These are phyloP conservation scores for Arabis alpina DNA, from an alignment of 345 rosid species.

Conservation along the genomic window DNA sequence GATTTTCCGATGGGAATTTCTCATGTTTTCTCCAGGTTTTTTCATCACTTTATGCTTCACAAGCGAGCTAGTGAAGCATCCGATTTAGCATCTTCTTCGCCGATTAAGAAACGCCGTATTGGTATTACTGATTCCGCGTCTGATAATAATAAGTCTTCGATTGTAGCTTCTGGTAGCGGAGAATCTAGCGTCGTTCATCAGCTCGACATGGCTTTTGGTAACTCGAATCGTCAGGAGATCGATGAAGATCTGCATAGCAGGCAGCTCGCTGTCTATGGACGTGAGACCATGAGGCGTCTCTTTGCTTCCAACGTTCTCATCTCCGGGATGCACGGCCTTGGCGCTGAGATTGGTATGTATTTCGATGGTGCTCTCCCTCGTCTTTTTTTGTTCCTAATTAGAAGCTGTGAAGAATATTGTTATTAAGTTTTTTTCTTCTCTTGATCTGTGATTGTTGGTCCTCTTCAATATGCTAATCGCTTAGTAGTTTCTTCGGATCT, in stretches of 20 bases:
- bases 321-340: constrained; percentile 95
- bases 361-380: not conserved
- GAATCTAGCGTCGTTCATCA: constrained; percentile 33
- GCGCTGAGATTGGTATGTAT: constrained; percentile 86
- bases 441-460: not conserved
- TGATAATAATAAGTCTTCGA: constrained; percentile 32
- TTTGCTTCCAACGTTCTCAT: constrained; percentile 88
- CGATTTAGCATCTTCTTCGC: constrained; percentile 51
- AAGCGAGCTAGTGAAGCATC: constrained; percentile 80
- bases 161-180: constrained; percentile 30
- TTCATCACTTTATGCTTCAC: constrained; percentile 94
- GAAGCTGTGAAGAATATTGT: not conserved
- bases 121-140: constrained; percentile 37
- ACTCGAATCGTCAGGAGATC: constrained; percentile 70
- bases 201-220: constrained; percentile 72
- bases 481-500: constrained; percentile 7
- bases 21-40: constrained; percentile 56
- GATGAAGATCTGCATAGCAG: constrained; percentile 99
- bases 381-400: not conserved
- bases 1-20: constrained; percentile 44
- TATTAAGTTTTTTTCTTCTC: not conserved
- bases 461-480: too few relatives aligned
- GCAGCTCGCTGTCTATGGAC: constrained; percentile 99
- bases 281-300: constrained; percentile 96
- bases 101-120: constrained; percentile 67